Evolutionary conservation across 805 yeast species (phyloP).

Genomic region (Barnettozyma pratensis): DNA sequence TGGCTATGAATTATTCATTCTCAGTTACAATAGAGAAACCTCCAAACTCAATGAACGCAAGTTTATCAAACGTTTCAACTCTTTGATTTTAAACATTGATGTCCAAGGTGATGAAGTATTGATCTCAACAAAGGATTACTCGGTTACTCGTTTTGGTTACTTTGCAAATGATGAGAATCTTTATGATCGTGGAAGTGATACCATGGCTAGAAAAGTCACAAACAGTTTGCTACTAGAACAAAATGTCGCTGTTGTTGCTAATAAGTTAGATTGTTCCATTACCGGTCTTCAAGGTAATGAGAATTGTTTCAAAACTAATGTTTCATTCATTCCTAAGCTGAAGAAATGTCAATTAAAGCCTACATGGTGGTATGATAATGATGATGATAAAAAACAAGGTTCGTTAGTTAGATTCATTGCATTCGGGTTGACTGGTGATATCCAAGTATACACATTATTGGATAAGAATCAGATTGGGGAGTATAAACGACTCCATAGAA

Average conservation of each 20-base stretch:
- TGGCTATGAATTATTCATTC: constrained; percentile 10
- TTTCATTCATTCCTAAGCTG: constrained; percentile 31
- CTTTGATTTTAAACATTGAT: constrained; percentile 20
- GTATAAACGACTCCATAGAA: background rate
- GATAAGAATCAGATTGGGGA: constrained; percentile 3
- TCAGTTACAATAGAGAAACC: constrained; percentile 11
- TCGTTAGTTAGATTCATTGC: constrained; percentile 19
- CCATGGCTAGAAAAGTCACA: constrained; percentile 17
- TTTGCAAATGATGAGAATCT: constrained; percentile 5
- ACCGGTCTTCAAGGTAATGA: constrained; percentile 11
- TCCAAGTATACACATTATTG: constrained; percentile 24
- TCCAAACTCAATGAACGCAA: constrained; percentile 15
- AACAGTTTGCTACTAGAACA: constrained; percentile 12
- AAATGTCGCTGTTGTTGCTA: constrained; percentile 15
- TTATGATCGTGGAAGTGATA: constrained; percentile 14
- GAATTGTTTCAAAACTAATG: constrained; percentile 13
- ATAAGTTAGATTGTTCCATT: constrained; percentile 18
- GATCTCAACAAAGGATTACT: constrained; percentile 27
- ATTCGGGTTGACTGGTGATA: constrained; percentile 35
- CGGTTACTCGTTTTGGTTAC: constrained; percentile 20
- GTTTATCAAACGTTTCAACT: constrained; percentile 5
- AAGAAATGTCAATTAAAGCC: constrained; percentile 26
- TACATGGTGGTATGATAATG: constrained; percentile 24
- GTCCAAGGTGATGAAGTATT: constrained; percentile 18
- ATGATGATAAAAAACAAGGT: background rate